Conservation (phyloP, 2,329 filamentous ascomycete genomes). For the Parastagonospora avenae region DNA sequence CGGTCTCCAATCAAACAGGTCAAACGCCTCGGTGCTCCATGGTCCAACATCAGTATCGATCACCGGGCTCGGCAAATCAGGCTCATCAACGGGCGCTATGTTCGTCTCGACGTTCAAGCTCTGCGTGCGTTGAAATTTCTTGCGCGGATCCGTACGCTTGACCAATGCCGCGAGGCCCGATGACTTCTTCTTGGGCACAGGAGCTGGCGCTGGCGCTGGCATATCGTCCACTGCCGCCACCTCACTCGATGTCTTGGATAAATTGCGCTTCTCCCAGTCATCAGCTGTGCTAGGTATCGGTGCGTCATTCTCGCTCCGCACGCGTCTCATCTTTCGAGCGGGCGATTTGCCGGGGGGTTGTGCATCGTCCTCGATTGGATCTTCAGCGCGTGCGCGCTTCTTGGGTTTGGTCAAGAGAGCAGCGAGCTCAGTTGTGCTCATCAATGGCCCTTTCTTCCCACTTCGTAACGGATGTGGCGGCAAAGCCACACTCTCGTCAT, state of each 20-base stretch:
- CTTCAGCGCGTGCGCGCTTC: slow-evolving; percentile 11
- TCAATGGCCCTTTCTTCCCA: slow-evolving; percentile 23
- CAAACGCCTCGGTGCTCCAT: slow-evolving; percentile 72
- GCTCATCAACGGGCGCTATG: slow-evolving; percentile 15
- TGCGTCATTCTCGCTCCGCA: slow-evolving; percentile 40
- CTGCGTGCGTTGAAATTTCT: slow-evolving; percentile 33
- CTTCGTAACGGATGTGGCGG: slow-evolving; percentile 26
- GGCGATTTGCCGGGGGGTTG: slow-evolving; percentile 10
- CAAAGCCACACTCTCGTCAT: slow-evolving; percentile 14
- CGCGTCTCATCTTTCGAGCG: slow-evolving; percentile 30
- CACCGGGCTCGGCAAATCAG: slow-evolving; percentile 43
- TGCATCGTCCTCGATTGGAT: slow-evolving; percentile 30
- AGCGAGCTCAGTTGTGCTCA: slow-evolving; percentile 38
- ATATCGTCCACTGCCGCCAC: neutral
- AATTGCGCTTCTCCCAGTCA: slow-evolving; percentile 37
- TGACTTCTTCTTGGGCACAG: slow-evolving; percentile 16
- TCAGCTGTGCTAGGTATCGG: slow-evolving; percentile 35
- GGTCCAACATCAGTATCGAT: slow-evolving; percentile 62
- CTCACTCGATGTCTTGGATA: slow-evolving; percentile 13
- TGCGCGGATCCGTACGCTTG: slow-evolving; percentile 38
- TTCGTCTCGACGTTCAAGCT: slow-evolving; percentile 34
- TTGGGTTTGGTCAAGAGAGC: slow-evolving; percentile 27
- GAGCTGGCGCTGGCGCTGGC: slow-evolving; percentile 1
- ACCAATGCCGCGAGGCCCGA: slow-evolving; percentile 33
- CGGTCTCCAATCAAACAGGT: slow-evolving; percentile 68